Conservation (phyloP, 108 stramenopile genomes). For the Schizochytrium sp. region DNA sequence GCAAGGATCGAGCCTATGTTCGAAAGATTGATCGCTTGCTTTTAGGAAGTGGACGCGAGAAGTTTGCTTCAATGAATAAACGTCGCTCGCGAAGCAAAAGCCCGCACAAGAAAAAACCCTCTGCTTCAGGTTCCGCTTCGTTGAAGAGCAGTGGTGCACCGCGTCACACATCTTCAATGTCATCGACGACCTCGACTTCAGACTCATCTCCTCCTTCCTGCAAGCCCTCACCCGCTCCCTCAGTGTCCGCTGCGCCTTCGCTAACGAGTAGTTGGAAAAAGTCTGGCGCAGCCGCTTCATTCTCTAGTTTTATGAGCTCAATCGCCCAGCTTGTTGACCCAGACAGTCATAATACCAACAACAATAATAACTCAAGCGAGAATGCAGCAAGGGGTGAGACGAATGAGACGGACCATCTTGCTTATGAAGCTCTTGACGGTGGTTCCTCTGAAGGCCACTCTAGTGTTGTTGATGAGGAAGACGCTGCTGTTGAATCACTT, state of each 20-base stretch:
- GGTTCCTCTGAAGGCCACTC: background rate
- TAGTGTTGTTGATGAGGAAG: background rate
- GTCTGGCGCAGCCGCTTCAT: background rate
- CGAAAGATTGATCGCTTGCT: slow-evolving; percentile 22
- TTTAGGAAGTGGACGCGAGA: slow-evolving; percentile 10
- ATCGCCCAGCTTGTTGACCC: background rate
- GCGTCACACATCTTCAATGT: too few relatives aligned
- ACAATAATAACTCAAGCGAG: too few relatives aligned
- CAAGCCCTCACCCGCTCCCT: too few relatives aligned
- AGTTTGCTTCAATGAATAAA: background rate
- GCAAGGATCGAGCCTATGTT: background rate
- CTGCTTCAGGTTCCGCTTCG: too few relatives aligned
- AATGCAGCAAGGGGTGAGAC: too few relatives aligned
- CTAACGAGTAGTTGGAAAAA: too few relatives aligned
- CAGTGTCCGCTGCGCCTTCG: too few relatives aligned
- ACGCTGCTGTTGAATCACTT: background rate
- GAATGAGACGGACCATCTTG: background rate
- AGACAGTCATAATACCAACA: background rate
- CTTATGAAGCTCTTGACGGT: background rate
- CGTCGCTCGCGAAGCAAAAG: background rate
- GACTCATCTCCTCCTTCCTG: too few relatives aligned
- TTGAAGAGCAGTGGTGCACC: too few relatives aligned
- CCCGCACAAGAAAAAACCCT: background rate
- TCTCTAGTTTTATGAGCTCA: background rate
- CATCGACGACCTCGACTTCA: too few relatives aligned